Conservation (phyloP, 2,329 filamentous ascomycete genomes). For the Botrytis hyacinthi region DNA sequence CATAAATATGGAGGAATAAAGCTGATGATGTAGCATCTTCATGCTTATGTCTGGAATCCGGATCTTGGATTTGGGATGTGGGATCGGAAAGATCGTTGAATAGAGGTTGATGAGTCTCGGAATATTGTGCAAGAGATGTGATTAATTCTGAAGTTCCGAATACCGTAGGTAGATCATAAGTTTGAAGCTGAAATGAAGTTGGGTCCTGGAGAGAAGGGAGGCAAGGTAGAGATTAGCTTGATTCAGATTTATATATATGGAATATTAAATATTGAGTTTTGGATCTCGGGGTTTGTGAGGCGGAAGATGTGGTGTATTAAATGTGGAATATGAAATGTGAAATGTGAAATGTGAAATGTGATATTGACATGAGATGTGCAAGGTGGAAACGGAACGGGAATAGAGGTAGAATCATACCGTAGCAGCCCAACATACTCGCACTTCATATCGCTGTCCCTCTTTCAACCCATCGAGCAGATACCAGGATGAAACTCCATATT, state of each 20-base stretch:
- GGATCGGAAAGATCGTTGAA: constrained; percentile 25
- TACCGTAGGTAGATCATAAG: constrained; percentile 59
- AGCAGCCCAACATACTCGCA: constrained; percentile 89
- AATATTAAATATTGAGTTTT: constrained; percentile 2
- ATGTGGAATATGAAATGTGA: not conserved
- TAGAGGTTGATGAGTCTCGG: constrained; percentile 48
- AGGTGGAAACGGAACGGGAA: not conserved
- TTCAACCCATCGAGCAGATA: constrained; percentile 68
- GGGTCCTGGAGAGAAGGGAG: constrained; percentile 65
- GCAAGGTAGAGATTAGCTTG: not conserved
- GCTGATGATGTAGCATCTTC: constrained; percentile 30
- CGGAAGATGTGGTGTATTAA: not conserved
- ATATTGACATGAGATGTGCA: not conserved
- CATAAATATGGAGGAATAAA: constrained; percentile 61
- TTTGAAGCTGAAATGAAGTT: constrained; percentile 70
- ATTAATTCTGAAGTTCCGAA: constrained; percentile 62
- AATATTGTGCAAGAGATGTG: constrained; percentile 62
- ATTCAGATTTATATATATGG: constrained; percentile 23
- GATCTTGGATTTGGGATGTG: constrained; percentile 22
- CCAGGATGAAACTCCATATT: constrained; percentile 69
- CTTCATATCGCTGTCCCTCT: constrained; percentile 79
- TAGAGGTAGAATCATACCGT: constrained; percentile 59
- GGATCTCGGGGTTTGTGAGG: not conserved
- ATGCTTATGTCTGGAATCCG: constrained; percentile 16
- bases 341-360: not conserved